Conservation (phyloP, 192 early-diverging fungal species). For the Endogone sp. region DNA sequence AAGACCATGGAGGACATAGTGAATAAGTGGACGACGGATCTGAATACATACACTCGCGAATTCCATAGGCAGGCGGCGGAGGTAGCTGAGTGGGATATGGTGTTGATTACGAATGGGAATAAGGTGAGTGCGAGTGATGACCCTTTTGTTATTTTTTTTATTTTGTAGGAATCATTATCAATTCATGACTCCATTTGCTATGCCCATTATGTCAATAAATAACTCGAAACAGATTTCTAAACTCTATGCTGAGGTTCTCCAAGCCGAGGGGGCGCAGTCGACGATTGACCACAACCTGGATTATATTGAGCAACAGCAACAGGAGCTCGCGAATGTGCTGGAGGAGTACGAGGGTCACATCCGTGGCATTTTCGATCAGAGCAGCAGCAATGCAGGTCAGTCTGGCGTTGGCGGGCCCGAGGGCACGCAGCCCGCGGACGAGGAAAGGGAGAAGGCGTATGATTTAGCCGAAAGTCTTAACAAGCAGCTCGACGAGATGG, state of each 20-base stretch:
- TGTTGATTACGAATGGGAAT: conserved; percentile 79
- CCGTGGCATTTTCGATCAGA: conserved; percentile 36
- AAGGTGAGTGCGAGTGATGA: conserved; percentile 46
- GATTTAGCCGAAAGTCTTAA: conserved; percentile 81
- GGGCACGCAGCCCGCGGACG: conserved; percentile 57
- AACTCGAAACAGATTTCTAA: no score
- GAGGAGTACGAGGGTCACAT: conserved; percentile 78
- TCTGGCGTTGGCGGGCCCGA: conserved; percentile 36
- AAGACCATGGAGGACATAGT: conserved; percentile 91
- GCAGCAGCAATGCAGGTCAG: no score
- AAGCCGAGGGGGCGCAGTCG: conserved; percentile 69
- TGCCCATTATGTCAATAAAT: conserved; percentile 68
- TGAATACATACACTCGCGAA: conserved; percentile 71
- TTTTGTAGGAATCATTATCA: not conserved
- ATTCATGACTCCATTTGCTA: conserved; percentile 59
- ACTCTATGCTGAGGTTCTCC: no score
- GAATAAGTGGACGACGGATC: conserved; percentile 84
- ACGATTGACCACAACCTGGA: conserved; percentile 83
- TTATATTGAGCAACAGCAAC: conserved; percentile 85
- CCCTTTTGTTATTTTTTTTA: conserved; percentile 1
- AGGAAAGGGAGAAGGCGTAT: conserved; percentile 85
- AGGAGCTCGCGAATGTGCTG: conserved; percentile 71
- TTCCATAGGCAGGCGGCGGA: conserved; percentile 86
- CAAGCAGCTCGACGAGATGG: conserved; percentile 85
- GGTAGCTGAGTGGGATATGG: conserved; percentile 82